Percentiles rank a stretch among this genome's conserved stretches.
Evolutionary conservation across 768 basidiomycete species (phyloP).

Genomic region (Hirschioporus abietinus): DNA sequence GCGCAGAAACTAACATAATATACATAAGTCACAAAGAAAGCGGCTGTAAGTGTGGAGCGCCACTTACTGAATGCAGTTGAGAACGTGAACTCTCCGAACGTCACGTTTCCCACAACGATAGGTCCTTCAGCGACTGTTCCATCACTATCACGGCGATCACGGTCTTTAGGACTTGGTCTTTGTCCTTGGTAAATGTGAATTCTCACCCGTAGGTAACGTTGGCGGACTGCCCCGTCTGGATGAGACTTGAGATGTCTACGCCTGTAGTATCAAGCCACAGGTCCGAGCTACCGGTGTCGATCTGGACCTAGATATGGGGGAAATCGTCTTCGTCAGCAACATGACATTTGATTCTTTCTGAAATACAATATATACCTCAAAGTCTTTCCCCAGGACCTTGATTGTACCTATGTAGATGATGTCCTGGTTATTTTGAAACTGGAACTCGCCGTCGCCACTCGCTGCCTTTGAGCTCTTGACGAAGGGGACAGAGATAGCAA

Average conservation of each 20-base stretch:
- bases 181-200: not conserved
- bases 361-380: not conserved
- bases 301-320: constrained; percentile 13
- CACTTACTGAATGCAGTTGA: not conserved
- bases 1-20: not conserved
- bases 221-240: not conserved
- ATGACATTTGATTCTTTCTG: not conserved
- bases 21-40: not conserved
- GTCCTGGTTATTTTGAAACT: not conserved
- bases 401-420: not conserved
- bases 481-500: not conserved
- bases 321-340: not conserved
- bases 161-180: not conserved
- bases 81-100: not conserved
- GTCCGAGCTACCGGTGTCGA: constrained; percentile 91
- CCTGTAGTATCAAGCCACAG: constrained; percentile 70
- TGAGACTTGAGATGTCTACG: not conserved
- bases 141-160: not conserved
- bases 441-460: not conserved
- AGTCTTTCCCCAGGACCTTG: not conserved
- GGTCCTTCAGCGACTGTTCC: constrained; percentile 1
- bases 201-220: not conserved
- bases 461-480: not conserved
- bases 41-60: not conserved
- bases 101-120: not conserved